Percentiles rank a stretch among this genome's conserved stretches.
Evolutionary conservation across 2,329 filamentous ascomycete genomes (phyloP).

Genomic region (Fusarium robinianum): DNA sequence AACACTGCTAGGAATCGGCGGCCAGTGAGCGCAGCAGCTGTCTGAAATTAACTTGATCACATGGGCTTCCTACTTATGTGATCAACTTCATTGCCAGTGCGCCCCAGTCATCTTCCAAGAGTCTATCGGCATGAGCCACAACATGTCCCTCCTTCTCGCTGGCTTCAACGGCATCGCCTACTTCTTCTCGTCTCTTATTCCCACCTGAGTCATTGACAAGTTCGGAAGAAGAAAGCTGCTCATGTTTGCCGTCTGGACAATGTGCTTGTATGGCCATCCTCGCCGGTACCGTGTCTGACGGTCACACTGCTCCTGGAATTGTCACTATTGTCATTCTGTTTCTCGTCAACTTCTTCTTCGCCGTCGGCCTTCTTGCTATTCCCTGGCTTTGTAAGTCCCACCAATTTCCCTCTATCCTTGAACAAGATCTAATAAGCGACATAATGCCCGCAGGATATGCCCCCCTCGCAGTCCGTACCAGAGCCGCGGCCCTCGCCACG

Average conservation of each 20-base stretch:
- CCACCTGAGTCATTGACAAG: slow-evolving; percentile 43
- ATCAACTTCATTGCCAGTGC: slow-evolving; percentile 28
- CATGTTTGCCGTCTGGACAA: slow-evolving; percentile 51
- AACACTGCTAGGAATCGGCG: slow-evolving; percentile 48
- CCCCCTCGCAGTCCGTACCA: slow-evolving; percentile 45
- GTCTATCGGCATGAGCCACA: slow-evolving; percentile 48
- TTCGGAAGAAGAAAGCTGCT: slow-evolving; percentile 63
- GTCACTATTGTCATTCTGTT: slow-evolving; percentile 52
- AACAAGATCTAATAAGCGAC: slow-evolving; percentile 8
- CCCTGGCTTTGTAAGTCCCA: slow-evolving; percentile 41
- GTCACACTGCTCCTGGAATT: slow-evolving; percentile 44
- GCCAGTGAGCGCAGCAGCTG: slow-evolving; percentile 51
- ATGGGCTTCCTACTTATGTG: slow-evolving; percentile 14
- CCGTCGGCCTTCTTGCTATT: slow-evolving; percentile 47
- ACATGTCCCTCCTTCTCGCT: slow-evolving; percentile 55
- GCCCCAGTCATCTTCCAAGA: slow-evolving; percentile 51
- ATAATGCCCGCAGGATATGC: slow-evolving; percentile 50
- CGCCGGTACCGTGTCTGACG: slow-evolving; percentile 48
- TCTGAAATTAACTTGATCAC: slow-evolving; percentile 44
- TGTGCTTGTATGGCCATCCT: slow-evolving; percentile 52
- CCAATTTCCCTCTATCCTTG: accelerated
- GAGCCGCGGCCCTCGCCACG: slow-evolving; percentile 45
- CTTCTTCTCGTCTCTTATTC: slow-evolving; percentile 39
- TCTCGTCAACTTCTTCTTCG: slow-evolving; percentile 50
- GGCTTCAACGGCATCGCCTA: slow-evolving; percentile 54